Evolutionary conservation across 176 grass and related monocot genomes (phyloP), one percentile per base, ranked within the genome.

Genomic region (Triticum urartu): DNA sequence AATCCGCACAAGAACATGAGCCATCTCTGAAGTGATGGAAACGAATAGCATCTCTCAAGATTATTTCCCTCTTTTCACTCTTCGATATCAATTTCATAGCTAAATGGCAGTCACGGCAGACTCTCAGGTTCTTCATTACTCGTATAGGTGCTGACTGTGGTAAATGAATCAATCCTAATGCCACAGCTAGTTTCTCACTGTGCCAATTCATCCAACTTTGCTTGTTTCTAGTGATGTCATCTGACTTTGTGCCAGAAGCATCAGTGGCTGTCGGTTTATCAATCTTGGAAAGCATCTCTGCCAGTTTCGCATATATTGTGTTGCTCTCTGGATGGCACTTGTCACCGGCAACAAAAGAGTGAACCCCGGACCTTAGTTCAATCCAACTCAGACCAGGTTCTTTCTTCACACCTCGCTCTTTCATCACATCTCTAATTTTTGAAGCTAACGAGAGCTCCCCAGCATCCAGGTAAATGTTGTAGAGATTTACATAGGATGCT

Each of bases 351-450:
- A 95, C 93, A 82, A 92, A 90, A 52, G 93, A 95, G 81, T 92
- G 90, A 82, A 95, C 77, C 20, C 82, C 79, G 33, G 58, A 87
- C 40, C 78, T 88, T 9, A 95, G 68, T 21, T 95, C 88, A 50
- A 89, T 92, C 90, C 90, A 95, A 72, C 93, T 95, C 32, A 95
- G 86, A 68, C 88, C 90, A 54, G 93, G 93, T 43, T 95, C 90
- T 83, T 95, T 95, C 86, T 90, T 95, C 48, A 92, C 93, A 0
- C 88, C 90, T 87, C 86, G 86, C 70, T 89, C 88, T 85, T 95
- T 95, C 93, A 95, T 95, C 71, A 92, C 17, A 61, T 95, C 83
- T 76, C 88, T 90, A 35, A 77, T 87, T 84, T 88, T 90, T 80
- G 81, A 79, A 81, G 90, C 88, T 18, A 90, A 47, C 13, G 72